phyloP scores from a whole-genome alignment of 2,329 filamentous ascomycete species.

The Talaromyces albobiverticillius region DNA sequence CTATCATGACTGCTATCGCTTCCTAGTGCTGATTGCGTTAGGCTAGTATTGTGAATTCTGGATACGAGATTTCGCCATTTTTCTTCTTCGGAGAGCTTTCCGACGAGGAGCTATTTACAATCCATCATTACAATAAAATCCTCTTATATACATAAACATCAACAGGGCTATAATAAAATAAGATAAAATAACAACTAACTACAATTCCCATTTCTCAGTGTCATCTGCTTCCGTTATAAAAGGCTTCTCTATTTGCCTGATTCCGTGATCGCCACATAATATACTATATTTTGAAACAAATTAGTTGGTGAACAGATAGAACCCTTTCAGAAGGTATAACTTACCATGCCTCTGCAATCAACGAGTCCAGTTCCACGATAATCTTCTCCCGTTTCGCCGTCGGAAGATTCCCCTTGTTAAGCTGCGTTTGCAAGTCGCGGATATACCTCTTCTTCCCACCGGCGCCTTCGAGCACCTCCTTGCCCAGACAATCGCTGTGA shows the following conservation, averaged over 20 bases:
- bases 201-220: constrained; percentile 75
- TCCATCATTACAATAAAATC: too few relatives aligned
- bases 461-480: constrained; percentile 77
- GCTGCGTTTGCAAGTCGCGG: constrained; percentile 77
- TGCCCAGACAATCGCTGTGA: constrained; percentile 89
- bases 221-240: constrained; percentile 76
- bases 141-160: not conserved
- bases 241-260: constrained; percentile 90
- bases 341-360: constrained; percentile 87
- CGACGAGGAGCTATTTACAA: too few relatives aligned
- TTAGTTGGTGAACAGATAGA: not conserved
- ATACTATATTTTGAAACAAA: constrained; percentile 63
- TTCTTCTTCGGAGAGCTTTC: too few relatives aligned
- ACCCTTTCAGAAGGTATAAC: constrained; percentile 25
- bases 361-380: constrained; percentile 82
- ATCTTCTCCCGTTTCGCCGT: constrained; percentile 75
- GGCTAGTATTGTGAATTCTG: too few relatives aligned
- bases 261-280: constrained; percentile 89
- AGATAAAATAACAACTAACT: constrained; percentile 19
- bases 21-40: too few relatives aligned
- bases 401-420: constrained; percentile 70
- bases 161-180: too few relatives aligned
- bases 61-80: too few relatives aligned
- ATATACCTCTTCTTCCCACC: constrained; percentile 78
- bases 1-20: too few relatives aligned